Evolutionary conservation across 1,139 yeast species (phyloP).

Genomic region (Hemisphaericaspora xylanilytica): DNA sequence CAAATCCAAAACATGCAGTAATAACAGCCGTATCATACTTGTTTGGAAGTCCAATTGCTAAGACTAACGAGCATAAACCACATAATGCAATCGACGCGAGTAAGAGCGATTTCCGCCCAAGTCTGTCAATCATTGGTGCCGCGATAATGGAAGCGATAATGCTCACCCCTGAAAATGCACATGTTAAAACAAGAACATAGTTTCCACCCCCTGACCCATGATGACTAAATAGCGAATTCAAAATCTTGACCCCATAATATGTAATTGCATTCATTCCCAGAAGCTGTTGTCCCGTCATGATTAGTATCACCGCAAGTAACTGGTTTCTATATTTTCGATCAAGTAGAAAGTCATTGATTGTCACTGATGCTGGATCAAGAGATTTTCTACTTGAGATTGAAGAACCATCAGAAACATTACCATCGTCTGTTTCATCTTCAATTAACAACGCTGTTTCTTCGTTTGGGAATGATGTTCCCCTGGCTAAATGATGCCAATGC

Average conservation of each 20-base stretch:
- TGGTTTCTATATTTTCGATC: constrained; percentile 23
- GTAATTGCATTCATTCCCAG: constrained; percentile 44
- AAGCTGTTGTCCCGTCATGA: constrained; percentile 42
- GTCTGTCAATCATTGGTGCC: constrained; percentile 39
- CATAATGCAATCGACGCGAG: constrained; percentile 58
- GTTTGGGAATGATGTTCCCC: constrained; percentile 5
- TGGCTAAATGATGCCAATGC: constrained; percentile 36
- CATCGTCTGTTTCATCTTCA: neutral
- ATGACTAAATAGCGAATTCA: constrained; percentile 22
- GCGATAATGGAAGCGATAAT: constrained; percentile 27
- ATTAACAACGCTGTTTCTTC: constrained; percentile 2
- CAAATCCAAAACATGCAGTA: constrained; percentile 67
- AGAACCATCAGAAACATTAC: constrained; percentile 2
- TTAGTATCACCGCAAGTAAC: constrained; percentile 27
- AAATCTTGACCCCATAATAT: constrained; percentile 33
- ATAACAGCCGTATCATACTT: constrained; percentile 34
- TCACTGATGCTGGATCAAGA: constrained; percentile 27
- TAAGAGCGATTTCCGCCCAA: constrained; percentile 73
- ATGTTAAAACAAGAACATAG: constrained; percentile 28
- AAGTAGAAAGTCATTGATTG: constrained; percentile 25
- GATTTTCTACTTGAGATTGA: constrained; percentile 22
- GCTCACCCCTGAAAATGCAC: constrained; percentile 31
- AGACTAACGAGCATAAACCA: constrained; percentile 56
- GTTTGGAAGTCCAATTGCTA: constrained; percentile 61
- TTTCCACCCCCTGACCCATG: constrained; percentile 24